Evolutionary conservation across 768 basidiomycete genomes (phyloP).

Genomic region (Lyophyllum semitale): DNA sequence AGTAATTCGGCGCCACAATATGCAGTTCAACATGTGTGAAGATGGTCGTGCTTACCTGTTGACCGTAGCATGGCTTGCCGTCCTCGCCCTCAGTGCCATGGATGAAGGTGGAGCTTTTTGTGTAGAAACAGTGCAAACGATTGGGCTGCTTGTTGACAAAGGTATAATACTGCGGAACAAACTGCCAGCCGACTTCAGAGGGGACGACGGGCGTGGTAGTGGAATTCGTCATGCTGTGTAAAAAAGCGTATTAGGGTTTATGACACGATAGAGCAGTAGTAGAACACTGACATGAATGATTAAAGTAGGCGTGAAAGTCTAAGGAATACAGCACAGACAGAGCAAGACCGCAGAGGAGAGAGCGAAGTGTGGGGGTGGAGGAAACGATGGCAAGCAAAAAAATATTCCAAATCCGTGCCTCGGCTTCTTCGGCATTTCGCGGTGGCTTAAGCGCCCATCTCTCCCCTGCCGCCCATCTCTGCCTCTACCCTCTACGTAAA

Average conservation of each 20-base stretch:
- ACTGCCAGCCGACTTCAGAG: slow-evolving; percentile 98
- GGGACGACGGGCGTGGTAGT: slow-evolving; percentile 64
- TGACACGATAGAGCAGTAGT: background rate
- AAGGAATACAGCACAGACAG: slow-evolving; percentile 36
- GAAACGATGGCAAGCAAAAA: slow-evolving; percentile 29
- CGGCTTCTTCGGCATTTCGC: slow-evolving; percentile 27
- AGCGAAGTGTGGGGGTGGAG: slow-evolving; percentile 25
- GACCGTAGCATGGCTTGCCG: slow-evolving; percentile 83
- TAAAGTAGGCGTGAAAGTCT: slow-evolving; percentile 34
- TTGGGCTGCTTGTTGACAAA: slow-evolving; percentile 98
- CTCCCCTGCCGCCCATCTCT: too few species aligned
- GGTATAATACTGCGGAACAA: slow-evolving; percentile 98
- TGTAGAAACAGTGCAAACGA: slow-evolving; percentile 98
- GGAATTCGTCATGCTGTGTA: slow-evolving; percentile 38
- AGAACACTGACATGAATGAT: slow-evolving; percentile 32
- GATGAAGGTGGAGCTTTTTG: slow-evolving; percentile 94
- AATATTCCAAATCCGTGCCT: slow-evolving; percentile 24
- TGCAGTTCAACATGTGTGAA: too few species aligned
- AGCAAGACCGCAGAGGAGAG: slow-evolving; percentile 21
- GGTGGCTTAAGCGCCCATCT: slow-evolving; percentile 14
- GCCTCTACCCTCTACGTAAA: too few species aligned
- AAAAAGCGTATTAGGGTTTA: background rate
- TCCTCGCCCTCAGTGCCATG: slow-evolving; percentile 99
- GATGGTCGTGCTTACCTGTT: slow-evolving; percentile 63
- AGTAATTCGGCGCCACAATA: too few species aligned